Evolutionary conservation across 2,329 filamentous ascomycete genomes (phyloP).

Genomic region (Clonostachys rosea): DNA sequence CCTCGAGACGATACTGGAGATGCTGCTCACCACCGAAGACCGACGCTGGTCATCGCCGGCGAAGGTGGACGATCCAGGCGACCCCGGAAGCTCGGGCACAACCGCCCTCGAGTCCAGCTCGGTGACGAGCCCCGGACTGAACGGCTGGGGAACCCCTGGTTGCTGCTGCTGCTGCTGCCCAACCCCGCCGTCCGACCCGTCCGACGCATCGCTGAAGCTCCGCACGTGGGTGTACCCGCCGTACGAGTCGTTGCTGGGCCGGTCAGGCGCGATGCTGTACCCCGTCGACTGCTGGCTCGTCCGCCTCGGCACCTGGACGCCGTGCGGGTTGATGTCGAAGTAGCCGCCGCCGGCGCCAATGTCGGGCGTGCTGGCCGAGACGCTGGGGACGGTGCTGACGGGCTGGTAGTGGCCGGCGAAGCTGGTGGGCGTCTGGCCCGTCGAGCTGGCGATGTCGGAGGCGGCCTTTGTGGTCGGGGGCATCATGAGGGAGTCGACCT

Average conservation of each 20-base stretch:
- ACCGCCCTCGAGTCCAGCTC: constrained; percentile 31
- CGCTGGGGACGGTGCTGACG: constrained; percentile 8
- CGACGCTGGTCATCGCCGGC: constrained; percentile 13
- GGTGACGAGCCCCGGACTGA: constrained; percentile 13
- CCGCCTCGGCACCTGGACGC: not conserved
- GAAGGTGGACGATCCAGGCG: constrained; percentile 9
- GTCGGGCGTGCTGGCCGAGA: constrained; percentile 7
- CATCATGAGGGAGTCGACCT: constrained; percentile 28
- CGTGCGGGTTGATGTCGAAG: constrained; percentile 12
- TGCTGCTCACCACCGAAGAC: constrained; percentile 15
- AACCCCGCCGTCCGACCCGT: constrained; percentile 23
- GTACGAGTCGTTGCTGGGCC: constrained; percentile 1
- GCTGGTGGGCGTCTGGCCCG: constrained; percentile 13
- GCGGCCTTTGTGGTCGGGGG: constrained; percentile 4
- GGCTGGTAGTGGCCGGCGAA: constrained; percentile 13
- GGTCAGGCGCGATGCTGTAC: constrained; percentile 6
- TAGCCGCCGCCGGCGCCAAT: constrained; percentile 12
- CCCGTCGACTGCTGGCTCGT: constrained; percentile 9
- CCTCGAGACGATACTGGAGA: constrained; percentile 3
- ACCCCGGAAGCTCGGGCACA: constrained; percentile 28
- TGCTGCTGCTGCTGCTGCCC: constrained; percentile 8
- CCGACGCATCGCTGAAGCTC: constrained; percentile 37
- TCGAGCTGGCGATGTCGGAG: constrained; percentile 16
- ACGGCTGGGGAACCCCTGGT: not conserved
- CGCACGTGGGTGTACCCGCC: constrained; percentile 26